phyloP scores from a whole-genome alignment of 2,329 filamentous ascomycete species.

The Talaromyces atroroseus region DNA sequence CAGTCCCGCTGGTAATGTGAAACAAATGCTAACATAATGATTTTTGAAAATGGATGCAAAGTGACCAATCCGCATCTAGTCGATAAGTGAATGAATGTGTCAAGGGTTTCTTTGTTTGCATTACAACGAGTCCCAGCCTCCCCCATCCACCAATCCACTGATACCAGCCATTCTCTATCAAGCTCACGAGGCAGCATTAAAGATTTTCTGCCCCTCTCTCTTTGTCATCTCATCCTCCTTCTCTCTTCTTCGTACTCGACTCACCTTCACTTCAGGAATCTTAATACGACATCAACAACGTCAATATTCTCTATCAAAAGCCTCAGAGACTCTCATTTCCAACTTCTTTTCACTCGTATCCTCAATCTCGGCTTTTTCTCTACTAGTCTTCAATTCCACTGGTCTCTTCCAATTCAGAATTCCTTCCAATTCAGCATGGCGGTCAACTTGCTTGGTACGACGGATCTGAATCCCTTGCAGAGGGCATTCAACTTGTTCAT shows the following conservation, averaged over 20 bases:
- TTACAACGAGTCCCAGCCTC: slow-evolving; percentile 8
- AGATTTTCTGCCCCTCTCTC: slow-evolving; percentile 4
- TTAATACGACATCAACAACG: not conserved
- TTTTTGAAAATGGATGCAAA: not conserved
- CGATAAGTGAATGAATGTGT: slow-evolving; percentile 1
- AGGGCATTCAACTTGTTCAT: slow-evolving; percentile 24
- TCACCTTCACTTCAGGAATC: slow-evolving; percentile 1
- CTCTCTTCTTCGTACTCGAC: not conserved
- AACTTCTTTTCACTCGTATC: not conserved
- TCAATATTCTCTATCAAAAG: not conserved
- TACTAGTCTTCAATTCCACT: not conserved
- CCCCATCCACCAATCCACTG: slow-evolving; percentile 3
- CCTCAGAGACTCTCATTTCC: not conserved
- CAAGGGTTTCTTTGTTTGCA: slow-evolving; percentile 9
- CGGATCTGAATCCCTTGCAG: slow-evolving; percentile 17
- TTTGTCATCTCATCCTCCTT: not conserved
- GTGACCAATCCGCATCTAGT: not conserved
- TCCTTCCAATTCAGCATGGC: slow-evolving; percentile 1
- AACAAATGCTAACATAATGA: slow-evolving; percentile 1
- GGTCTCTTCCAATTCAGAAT: not conserved
- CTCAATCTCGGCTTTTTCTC: not conserved
- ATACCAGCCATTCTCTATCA: not conserved
- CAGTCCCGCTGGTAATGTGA: not conserved
- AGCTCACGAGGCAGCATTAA: not conserved
- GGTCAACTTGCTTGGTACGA: not conserved